Percentiles rank a stretch among this genome's conserved stretches.
Evolutionary conservation across 2,329 filamentous ascomycete species (phyloP).

Genomic region (Stagonosporopsis chrysanthemi): DNA sequence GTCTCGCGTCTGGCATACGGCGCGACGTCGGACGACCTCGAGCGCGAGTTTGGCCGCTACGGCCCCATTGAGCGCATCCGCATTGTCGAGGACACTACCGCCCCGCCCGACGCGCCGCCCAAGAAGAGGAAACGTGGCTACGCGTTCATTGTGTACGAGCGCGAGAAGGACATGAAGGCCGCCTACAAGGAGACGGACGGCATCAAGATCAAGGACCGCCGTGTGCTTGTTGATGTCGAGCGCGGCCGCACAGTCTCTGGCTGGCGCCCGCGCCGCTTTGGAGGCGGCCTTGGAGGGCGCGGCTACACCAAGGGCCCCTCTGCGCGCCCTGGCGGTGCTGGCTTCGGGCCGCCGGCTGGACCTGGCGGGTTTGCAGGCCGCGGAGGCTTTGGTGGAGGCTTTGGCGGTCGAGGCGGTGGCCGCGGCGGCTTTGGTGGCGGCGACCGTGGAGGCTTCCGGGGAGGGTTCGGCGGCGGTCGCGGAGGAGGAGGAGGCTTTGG

Average conservation of each 20-base stretch:
- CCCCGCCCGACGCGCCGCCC: constrained; percentile 65
- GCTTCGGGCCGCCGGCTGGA: constrained; percentile 62
- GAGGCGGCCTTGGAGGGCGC: constrained; percentile 89
- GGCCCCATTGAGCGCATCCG: constrained; percentile 95
- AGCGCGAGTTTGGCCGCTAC: constrained; percentile 91
- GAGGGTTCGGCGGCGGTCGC: constrained; percentile 52
- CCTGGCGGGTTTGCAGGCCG: constrained; percentile 62
- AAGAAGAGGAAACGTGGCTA: constrained; percentile 83
- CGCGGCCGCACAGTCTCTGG: constrained; percentile 91
- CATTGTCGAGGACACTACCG: constrained; percentile 79
- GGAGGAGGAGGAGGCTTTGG: constrained; percentile 49
- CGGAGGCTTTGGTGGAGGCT: constrained; percentile 57
- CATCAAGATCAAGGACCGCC: constrained; percentile 89
- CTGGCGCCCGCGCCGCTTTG: constrained; percentile 91
- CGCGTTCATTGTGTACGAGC: constrained; percentile 95
- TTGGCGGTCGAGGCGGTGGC: constrained; percentile 57
- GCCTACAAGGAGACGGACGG: constrained; percentile 89
- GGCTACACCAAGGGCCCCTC: constrained; percentile 87
- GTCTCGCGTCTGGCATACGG: constrained; percentile 90
- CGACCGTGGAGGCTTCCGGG: constrained; percentile 56
- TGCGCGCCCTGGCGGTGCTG: constrained; percentile 72
- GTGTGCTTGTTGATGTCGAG: constrained; percentile 94
- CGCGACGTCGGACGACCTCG: constrained; percentile 85
- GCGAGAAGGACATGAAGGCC: constrained; percentile 99
- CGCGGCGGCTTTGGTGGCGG: constrained; percentile 54